Percentiles rank a stretch among this genome's conserved stretches.
These are phyloP conservation scores for Cladophialophora chaetospira DNA, from an alignment of 2,329 filamentous ascomycete species.

Conservation along the genomic window DNA sequence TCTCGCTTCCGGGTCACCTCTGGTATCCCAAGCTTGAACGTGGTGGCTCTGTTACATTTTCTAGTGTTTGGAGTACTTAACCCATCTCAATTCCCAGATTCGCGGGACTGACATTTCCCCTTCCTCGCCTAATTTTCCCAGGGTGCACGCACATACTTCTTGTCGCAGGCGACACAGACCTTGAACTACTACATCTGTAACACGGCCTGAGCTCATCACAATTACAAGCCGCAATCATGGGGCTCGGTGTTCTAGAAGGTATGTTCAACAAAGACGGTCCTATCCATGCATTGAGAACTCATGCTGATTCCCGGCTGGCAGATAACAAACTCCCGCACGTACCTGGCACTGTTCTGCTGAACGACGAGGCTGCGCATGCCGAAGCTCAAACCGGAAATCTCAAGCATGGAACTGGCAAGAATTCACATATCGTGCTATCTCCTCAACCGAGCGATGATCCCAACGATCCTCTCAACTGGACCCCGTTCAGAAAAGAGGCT, in stretches of 20 bases:
- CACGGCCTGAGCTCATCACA: too few relatives aligned
- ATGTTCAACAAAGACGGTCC: too few relatives aligned
- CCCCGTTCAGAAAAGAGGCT: conserved; percentile 14
- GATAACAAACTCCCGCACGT: conserved; percentile 14
- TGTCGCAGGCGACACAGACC: not conserved
- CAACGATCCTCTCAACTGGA: conserved; percentile 20
- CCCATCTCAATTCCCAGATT: not conserved
- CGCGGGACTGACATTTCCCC: not conserved
- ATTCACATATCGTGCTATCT: conserved; percentile 31
- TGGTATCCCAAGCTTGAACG: not conserved
- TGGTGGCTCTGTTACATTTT: not conserved
- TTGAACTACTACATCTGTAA: not conserved
- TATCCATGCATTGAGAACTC: not conserved
- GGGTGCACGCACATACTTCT: not conserved
- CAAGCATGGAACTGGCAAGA: conserved; percentile 24
- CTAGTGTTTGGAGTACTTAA: not conserved
- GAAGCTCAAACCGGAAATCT: conserved; percentile 7
- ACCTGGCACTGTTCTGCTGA: conserved; percentile 20
- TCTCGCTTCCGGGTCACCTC: not conserved
- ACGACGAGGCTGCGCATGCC: conserved; percentile 10
- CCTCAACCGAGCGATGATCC: conserved; percentile 21
- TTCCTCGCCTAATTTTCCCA: not conserved
- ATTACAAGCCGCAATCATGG: not conserved
- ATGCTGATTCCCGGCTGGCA: not conserved
- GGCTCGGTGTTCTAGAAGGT: conserved; percentile 12